phyloP scores from a whole-genome alignment of 306 rosid genomes.

The Sophora flavescens region DNA sequence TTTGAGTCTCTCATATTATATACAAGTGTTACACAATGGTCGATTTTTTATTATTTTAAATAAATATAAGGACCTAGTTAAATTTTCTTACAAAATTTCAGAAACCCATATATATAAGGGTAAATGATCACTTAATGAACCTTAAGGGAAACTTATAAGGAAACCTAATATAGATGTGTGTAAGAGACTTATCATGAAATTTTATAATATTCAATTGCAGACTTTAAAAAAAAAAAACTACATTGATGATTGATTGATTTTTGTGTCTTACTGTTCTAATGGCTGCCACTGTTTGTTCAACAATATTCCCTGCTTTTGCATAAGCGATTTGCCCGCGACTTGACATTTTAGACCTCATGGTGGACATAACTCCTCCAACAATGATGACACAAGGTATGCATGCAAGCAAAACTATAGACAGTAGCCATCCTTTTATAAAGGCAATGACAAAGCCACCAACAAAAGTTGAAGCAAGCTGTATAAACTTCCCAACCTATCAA shows the following conservation, averaged over 20 bases:
- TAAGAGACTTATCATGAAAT: no score
- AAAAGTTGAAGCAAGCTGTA: conserved; percentile 76
- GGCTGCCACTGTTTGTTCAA: conserved; percentile 83
- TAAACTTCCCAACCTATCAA: conserved; percentile 86
- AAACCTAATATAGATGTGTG: no score
- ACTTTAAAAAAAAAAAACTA: no score
- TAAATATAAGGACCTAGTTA: no score
- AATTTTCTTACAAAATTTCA: no score
- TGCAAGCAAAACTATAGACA: conserved; percentile 66
- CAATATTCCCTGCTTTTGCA: conserved; percentile 86
- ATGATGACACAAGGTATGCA: conserved; percentile 67
- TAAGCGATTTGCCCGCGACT: conserved; percentile 84
- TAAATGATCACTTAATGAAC: no score
- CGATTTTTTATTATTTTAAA: no score
- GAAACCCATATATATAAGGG: no score
- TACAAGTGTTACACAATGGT: no score
- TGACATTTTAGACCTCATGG: conserved; percentile 65
- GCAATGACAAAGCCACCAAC: conserved; percentile 77
- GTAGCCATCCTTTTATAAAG: conserved; percentile 75
- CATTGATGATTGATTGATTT: neutral
- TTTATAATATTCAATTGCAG: no score
- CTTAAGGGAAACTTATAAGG: no score
- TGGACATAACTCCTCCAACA: conserved; percentile 60
- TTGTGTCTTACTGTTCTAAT: conserved; percentile 79
- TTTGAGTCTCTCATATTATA: no score